Percentiles rank a stretch among this genome's conserved stretches.
These are phyloP conservation scores for Microbotryum scabiosae DNA, from an alignment of 1,284 basidiomycete genomes.

Conservation along the genomic window DNA sequence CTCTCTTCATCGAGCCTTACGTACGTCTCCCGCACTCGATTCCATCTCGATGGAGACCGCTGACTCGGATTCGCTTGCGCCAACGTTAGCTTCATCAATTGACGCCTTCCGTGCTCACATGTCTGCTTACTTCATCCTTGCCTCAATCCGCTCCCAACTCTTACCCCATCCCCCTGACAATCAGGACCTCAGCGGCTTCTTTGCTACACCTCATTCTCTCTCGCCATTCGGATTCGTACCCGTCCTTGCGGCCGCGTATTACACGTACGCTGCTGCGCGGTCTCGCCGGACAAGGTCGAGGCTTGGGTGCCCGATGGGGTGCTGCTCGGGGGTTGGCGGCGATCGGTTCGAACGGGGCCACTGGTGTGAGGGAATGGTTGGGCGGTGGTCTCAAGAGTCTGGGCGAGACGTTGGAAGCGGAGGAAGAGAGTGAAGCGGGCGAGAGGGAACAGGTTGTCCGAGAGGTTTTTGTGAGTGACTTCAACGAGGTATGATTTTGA, in stretches of 20 bases:
- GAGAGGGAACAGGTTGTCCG: conserved; percentile 26
- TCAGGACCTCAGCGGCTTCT: conserved; percentile 68
- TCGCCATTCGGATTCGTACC: conserved; percentile 53
- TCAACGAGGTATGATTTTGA: background rate
- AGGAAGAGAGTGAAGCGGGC: conserved; percentile 62
- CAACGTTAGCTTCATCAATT: conserved; percentile 76
- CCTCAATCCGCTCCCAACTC: conserved; percentile 38
- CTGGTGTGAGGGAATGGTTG: conserved; percentile 53
- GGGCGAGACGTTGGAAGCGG: conserved; percentile 65
- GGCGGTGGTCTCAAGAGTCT: conserved; percentile 25
- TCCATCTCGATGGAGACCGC: background rate
- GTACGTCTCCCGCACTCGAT: conserved; percentile 48
- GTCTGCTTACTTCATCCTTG: conserved; percentile 75
- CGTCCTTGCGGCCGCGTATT: conserved; percentile 74
- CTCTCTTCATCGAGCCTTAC: conserved; percentile 92
- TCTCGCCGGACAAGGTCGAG: conserved; percentile 44
- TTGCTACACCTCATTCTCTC: conserved; percentile 68
- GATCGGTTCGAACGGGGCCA: conserved; percentile 43
- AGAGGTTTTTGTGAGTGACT: conserved; percentile 26
- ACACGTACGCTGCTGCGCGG: conserved; percentile 87
- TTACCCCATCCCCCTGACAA: conserved; percentile 43
- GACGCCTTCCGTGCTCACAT: conserved; percentile 82
- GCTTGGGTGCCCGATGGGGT: conserved; percentile 66
- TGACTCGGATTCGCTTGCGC: background rate
- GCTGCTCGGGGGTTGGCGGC: conserved; percentile 74